Percentiles rank a stretch among this genome's conserved stretches.
Evolutionary conservation across 2,329 filamentous ascomycete genomes (phyloP).

Genomic region (Hymenoscyphus occultus): DNA sequence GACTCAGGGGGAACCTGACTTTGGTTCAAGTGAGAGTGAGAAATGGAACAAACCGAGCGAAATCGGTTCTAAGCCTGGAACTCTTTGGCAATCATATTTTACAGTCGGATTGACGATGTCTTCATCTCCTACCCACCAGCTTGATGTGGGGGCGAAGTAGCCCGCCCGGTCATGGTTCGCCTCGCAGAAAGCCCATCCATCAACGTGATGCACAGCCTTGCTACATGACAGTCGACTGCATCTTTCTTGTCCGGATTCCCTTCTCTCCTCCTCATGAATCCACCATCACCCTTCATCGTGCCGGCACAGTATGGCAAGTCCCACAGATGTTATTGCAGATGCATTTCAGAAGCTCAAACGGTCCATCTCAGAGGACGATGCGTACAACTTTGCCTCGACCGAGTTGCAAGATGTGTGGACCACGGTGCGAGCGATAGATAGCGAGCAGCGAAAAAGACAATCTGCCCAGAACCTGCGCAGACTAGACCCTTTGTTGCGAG

Average conservation of each 20-base stretch:
- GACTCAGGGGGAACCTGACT: neutral
- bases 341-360: slow-evolving; percentile 21
- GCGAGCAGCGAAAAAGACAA: slow-evolving; percentile 39
- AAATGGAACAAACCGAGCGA: neutral
- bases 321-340: slow-evolving; percentile 6
- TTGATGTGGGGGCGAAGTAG: neutral
- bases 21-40: neutral
- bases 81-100: neutral
- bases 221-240: neutral
- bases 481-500: slow-evolving; percentile 42
- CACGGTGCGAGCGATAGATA: slow-evolving; percentile 41
- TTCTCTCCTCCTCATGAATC: neutral
- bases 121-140: neutral
- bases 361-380: slow-evolving; percentile 16
- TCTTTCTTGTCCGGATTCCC: neutral
- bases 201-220: neutral
- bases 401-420: slow-evolving; percentile 39
- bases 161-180: neutral
- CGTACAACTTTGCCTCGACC: slow-evolving; percentile 24
- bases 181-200: neutral
- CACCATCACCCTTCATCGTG: neutral
- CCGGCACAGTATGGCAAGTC: slow-evolving; percentile 8
- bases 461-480: slow-evolving; percentile 45
- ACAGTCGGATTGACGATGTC: neutral
- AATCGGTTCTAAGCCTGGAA: neutral